These are phyloP conservation scores for Phytophthora lateralis DNA, from an alignment of 352 stramenopile species.

Conservation along the genomic window DNA sequence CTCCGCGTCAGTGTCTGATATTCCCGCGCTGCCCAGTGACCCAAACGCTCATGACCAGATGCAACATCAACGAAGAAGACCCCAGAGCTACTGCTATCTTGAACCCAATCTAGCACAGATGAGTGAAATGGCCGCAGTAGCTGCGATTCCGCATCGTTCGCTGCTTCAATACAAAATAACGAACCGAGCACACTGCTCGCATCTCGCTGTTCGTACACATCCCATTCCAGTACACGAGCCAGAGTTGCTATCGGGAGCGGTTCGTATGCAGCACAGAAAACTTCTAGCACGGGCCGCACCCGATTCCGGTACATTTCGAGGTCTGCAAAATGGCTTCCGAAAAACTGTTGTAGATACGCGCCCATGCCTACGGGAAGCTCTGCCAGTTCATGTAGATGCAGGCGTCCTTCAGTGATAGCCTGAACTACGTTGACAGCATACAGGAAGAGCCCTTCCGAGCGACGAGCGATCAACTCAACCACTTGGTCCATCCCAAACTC, in stretches of 20 bases:
- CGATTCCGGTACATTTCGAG: slow-evolving; percentile 52
- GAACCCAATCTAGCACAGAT: slow-evolving; percentile 75
- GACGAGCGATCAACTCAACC: slow-evolving; percentile 56
- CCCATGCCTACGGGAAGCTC: slow-evolving; percentile 67
- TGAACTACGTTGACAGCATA: slow-evolving; percentile 84
- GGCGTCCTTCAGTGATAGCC: slow-evolving; percentile 53
- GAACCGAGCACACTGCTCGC: slow-evolving; percentile 56
- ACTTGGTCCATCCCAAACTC: slow-evolving; percentile 34
- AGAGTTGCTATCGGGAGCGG: slow-evolving; percentile 53
- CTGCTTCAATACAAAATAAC: slow-evolving; percentile 60
- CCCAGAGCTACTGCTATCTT: slow-evolving; percentile 53
- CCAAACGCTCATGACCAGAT: slow-evolving; percentile 66
- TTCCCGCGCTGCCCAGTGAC: slow-evolving; percentile 58
- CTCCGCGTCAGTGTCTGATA: slow-evolving; percentile 52
- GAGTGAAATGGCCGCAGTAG: slow-evolving; percentile 71
- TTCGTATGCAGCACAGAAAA: slow-evolving; percentile 72
- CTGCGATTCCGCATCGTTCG: slow-evolving; percentile 25
- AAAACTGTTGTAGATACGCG: slow-evolving; percentile 74
- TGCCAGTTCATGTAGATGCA: slow-evolving; percentile 55
- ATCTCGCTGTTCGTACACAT: slow-evolving; percentile 64
- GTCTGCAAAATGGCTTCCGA: slow-evolving; percentile 66
- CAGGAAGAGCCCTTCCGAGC: slow-evolving; percentile 69
- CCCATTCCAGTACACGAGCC: slow-evolving; percentile 58
- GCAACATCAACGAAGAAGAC: slow-evolving; percentile 57
- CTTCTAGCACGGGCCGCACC: slow-evolving; percentile 71